Base-by-base conservation (phyloP, 2,329 filamentous ascomycete genomes). In the Ciborinia camelliae region DNA sequence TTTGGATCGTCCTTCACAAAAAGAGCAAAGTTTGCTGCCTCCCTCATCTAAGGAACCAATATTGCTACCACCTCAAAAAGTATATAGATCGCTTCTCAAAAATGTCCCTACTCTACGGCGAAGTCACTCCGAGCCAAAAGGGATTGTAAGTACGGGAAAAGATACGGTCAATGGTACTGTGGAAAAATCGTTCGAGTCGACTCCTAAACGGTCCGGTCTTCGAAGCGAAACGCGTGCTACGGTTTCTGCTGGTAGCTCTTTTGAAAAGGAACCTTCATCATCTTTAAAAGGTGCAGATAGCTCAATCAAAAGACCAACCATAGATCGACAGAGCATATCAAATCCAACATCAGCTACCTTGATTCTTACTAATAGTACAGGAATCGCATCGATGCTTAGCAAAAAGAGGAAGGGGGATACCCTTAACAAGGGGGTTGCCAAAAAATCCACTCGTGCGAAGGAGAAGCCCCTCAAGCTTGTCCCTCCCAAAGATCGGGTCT, bases 401-500 rank as follows among this genome's bases (percentile, higher is more conserved):
- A 72, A 64, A 68, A 63, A 63, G 39, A 63, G 63, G 62, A 66
- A 69, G 39, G 50, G 64, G 6, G 62, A 62, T 50, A 30, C 64
- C 53, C 45, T 47, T 20, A 45, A 58, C 18, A 58, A 58, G 1
- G 55, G 55, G 14, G 20, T 20, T 12, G 12, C 28, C 7, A 68
- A 67, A 62, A 43, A 43, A 23, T 64, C 63, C 14, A 53, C 57
- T 39, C 83, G 84, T 70, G 77, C 81, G 48, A 86, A 85, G 72
- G 71, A 79, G 50, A 66, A 73, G 1, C 67, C 74, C 2, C 65
- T 81, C 28, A 81, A 80, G 58, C 67, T 80, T 26, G 77, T 83
- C 0, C 81, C 85, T 0, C 81, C 85, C 66, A 73, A 76, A 0
- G 76, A 84, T 64, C 81, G 84, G 69, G 81, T 90, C 6, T 88